These are phyloP conservation scores for Tuctoria greenei DNA, from an alignment of 176 grass and related monocot species.

Conservation along the genomic window DNA sequence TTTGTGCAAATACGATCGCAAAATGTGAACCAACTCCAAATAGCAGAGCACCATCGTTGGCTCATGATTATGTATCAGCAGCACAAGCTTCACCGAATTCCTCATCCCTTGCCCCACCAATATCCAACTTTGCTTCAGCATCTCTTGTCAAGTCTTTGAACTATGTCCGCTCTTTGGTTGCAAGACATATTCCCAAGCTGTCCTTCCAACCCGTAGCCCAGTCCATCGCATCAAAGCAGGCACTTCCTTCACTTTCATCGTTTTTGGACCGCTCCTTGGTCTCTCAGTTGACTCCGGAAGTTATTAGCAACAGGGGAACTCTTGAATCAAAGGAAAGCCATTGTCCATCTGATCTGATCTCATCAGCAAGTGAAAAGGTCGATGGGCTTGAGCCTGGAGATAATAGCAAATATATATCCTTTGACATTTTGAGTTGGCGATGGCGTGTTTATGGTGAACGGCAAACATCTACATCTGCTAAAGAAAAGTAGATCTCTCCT, in stretches of 20 bases:
- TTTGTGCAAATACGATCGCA: slow-evolving; percentile 84
- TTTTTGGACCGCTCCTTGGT: slow-evolving; percentile 69
- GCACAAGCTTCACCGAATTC: slow-evolving; percentile 52
- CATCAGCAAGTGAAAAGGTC: slow-evolving; percentile 55
- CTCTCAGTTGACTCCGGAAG: slow-evolving; percentile 73
- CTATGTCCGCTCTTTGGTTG: slow-evolving; percentile 92
- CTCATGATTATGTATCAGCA: slow-evolving; percentile 45
- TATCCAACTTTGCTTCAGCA: slow-evolving; percentile 66
- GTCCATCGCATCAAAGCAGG: slow-evolving; percentile 52
- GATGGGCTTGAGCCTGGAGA: slow-evolving; percentile 45
- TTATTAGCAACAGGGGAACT: slow-evolving; percentile 55
- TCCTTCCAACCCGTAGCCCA: slow-evolving; percentile 75
- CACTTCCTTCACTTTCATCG: slow-evolving; percentile 70
- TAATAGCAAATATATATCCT: slow-evolving; percentile 80
- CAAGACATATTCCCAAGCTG: slow-evolving; percentile 80
- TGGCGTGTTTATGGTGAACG: slow-evolving; percentile 67
- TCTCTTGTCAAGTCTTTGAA: slow-evolving; percentile 94
- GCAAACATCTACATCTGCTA: slow-evolving; percentile 43
- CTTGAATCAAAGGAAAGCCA: slow-evolving; percentile 64
- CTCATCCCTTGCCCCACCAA: slow-evolving; percentile 46
- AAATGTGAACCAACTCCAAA: slow-evolving; percentile 69
- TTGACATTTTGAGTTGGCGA: slow-evolving; percentile 85
- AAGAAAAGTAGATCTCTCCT: slow-evolving; percentile 62
- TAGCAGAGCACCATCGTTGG: slow-evolving; percentile 47
- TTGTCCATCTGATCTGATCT: slow-evolving; percentile 50